A percentile compares a stretch with the other conserved stretches of the same genome.
These are phyloP conservation scores for Beauveria asiatica DNA, from an alignment of 2,329 filamentous ascomycete genomes.

Conservation along the genomic window DNA sequence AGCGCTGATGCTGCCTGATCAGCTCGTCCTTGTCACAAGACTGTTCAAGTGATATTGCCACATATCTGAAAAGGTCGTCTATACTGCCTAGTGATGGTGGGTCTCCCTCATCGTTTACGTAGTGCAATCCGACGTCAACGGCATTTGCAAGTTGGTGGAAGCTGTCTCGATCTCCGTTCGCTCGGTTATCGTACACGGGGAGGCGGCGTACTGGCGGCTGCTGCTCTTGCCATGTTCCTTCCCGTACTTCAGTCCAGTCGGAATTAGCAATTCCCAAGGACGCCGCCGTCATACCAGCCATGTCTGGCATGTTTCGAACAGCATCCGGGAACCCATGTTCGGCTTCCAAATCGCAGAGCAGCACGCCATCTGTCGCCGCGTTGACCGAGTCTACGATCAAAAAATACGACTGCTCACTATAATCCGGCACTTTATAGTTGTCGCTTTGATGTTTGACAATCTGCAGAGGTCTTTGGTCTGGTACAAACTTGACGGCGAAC, in stretches of 20 bases:
- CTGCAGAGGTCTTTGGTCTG: not conserved
- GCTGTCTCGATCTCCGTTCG: not conserved
- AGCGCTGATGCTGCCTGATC: not conserved
- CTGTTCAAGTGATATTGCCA: not conserved
- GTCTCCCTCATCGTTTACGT: not conserved
- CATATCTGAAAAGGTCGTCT: constrained; percentile 3
- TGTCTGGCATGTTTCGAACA: not conserved
- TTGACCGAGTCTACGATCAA: constrained; percentile 5
- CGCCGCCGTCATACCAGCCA: not conserved
- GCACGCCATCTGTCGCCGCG: not conserved
- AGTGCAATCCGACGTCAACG: constrained; percentile 9
- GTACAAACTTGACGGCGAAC: not conserved
- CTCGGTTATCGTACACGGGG: constrained; percentile 3
- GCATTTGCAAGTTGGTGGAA: constrained; percentile 3
- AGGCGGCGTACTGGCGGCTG: not conserved
- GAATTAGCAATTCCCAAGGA: not conserved
- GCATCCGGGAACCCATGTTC: constrained; percentile 9
- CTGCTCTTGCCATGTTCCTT: not conserved
- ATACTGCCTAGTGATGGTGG: not conserved
- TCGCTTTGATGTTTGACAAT: constrained; percentile 1
- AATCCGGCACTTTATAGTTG: not conserved
- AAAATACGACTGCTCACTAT: constrained; percentile 4
- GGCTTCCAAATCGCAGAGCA: constrained; percentile 2
- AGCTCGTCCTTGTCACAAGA: not conserved
- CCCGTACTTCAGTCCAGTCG: constrained; percentile 1